phyloP scores from a whole-genome alignment of 2,329 filamentous ascomycete genomes.

The Fusarium dlaminii region DNA sequence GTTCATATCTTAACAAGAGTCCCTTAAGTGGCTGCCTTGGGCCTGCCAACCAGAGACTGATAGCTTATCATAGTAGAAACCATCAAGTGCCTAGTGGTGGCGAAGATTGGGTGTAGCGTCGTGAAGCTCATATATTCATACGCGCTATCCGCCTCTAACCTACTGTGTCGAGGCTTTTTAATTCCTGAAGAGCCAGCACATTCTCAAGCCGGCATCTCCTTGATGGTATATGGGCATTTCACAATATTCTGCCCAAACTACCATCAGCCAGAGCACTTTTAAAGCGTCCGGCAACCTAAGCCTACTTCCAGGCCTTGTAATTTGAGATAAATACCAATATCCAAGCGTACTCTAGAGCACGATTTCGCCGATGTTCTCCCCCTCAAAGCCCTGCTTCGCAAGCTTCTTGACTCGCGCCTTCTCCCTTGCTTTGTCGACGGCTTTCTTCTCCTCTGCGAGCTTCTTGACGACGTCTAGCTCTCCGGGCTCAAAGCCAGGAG shows the following conservation, averaged over 20 bases:
- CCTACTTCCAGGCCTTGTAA: neutral
- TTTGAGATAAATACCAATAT: constrained; percentile 1
- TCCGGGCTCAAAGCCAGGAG: constrained; percentile 75
- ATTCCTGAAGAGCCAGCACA: constrained; percentile 6
- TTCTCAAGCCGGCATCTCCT: constrained; percentile 4
- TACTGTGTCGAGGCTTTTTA: constrained; percentile 18
- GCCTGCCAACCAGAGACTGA: too few relatives aligned
- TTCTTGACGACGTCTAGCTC: constrained; percentile 75
- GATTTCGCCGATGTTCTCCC: constrained; percentile 81
- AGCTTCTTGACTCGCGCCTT: constrained; percentile 78
- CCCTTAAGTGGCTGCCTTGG: neutral
- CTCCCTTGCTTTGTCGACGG: constrained; percentile 74
- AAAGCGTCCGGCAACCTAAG: neutral
- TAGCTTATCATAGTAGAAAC: neutral
- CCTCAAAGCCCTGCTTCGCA: constrained; percentile 84
- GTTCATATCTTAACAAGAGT: neutral
- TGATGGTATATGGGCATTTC: constrained; percentile 59
- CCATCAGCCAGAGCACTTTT: constrained; percentile 36
- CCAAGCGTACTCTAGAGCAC: constrained; percentile 59
- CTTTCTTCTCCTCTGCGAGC: constrained; percentile 77
- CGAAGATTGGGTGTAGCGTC: neutral
- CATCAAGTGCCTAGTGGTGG: neutral
- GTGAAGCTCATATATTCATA: constrained; percentile 28
- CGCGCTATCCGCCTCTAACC: constrained; percentile 23
- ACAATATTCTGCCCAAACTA: constrained; percentile 68